Evolutionary conservation across 225 moss, liverwort and hornwort genomes (phyloP).

Genomic region (Marchantia paleacea): DNA sequence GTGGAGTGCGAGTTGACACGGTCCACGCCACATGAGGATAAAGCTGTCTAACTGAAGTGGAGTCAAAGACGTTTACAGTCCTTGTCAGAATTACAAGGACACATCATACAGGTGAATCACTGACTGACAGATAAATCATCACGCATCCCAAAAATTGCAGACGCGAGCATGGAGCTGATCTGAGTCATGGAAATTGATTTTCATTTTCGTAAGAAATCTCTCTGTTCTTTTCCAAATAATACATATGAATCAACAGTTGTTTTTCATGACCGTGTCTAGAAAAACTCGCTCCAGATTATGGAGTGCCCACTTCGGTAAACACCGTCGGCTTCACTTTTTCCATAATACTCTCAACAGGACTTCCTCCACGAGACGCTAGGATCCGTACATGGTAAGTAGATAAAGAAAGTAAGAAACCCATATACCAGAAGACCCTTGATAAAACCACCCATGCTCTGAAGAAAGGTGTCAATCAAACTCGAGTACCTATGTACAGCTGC

Average conservation of each 20-base stretch:
- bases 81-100: too few relatives aligned
- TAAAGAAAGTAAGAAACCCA: not conserved
- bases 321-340: not conserved
- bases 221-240: not conserved
- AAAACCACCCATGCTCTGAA: slow-evolving; percentile 7
- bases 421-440: not conserved
- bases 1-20: too few relatives aligned
- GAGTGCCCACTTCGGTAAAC: not conserved
- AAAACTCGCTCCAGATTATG: not conserved
- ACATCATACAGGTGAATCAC: too few relatives aligned
- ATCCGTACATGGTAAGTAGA: not conserved
- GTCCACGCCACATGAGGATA: too few relatives aligned
- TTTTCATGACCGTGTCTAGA: not conserved
- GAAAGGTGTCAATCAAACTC: slow-evolving; percentile 7
- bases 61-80: too few relatives aligned
- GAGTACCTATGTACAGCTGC: slow-evolving; percentile 9
- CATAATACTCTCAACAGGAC: not conserved
- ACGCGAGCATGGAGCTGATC: too few relatives aligned
- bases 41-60: too few relatives aligned
- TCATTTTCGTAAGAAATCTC: not conserved
- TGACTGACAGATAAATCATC: too few relatives aligned
- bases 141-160: too few relatives aligned
- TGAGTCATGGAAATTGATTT: not conserved
- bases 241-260: not conserved
- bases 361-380: not conserved